Evolutionary conservation across 2,329 filamentous ascomycete genomes (phyloP).

Genomic region (Fusarium torreyae): DNA sequence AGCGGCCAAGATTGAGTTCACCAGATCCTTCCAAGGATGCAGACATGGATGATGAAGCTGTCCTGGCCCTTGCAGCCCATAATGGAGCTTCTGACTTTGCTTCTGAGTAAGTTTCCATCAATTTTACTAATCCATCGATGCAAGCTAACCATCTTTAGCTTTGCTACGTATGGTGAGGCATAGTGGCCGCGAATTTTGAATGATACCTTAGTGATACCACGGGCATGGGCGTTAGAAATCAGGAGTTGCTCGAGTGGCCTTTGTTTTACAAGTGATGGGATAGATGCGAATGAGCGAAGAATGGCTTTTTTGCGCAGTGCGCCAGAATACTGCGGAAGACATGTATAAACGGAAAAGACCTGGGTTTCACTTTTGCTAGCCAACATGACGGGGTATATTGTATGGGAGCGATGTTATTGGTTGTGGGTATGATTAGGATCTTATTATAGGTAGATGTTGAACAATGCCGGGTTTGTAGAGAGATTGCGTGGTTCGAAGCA

Average conservation of each 20-base stretch:
- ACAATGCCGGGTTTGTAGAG: constrained; percentile 5
- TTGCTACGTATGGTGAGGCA: constrained; percentile 58
- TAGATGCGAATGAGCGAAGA: constrained; percentile 21
- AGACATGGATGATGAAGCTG: constrained; percentile 63
- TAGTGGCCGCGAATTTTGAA: constrained; percentile 46
- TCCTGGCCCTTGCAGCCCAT: constrained; percentile 64
- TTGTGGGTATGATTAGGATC: not conserved
- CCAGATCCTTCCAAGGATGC: constrained; percentile 54
- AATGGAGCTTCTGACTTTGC: constrained; percentile 59
- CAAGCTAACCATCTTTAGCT: constrained; percentile 50
- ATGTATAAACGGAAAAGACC: constrained; percentile 8
- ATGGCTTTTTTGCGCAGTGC: constrained; percentile 5
- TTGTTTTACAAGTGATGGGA: constrained; percentile 1
- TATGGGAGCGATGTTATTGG: not conserved
- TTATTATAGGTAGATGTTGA: not conserved
- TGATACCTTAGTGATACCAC: constrained; percentile 36
- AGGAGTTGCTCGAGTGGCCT: constrained; percentile 23
- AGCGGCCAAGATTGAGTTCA: constrained; percentile 58
- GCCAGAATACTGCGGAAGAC: constrained; percentile 1
- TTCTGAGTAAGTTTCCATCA: constrained; percentile 57
- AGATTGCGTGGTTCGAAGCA: not conserved
- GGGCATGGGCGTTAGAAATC: constrained; percentile 40
- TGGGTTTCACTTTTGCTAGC: not conserved
- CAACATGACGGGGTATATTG: not conserved
- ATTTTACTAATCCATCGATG: not conserved